Conservation (phyloP, 805 yeast species). For the Metschnikowia baotianmanensis region DNA sequence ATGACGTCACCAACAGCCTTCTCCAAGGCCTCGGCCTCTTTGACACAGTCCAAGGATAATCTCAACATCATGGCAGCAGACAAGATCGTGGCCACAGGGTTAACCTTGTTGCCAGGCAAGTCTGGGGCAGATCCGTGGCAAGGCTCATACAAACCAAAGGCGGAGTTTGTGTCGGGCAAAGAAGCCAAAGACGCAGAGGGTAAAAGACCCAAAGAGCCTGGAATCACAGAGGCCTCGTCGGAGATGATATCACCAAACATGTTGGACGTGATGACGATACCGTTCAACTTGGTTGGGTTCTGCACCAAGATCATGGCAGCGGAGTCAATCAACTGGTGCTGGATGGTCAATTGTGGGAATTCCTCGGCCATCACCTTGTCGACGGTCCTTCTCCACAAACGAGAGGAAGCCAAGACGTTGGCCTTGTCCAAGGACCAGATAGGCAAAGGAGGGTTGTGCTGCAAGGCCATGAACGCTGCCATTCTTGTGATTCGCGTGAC, state of each 20-base stretch:
- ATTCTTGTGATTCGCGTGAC: conserved; percentile 94
- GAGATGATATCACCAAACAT: conserved; percentile 99
- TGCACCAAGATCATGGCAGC: conserved; percentile 98
- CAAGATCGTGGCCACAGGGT: conserved; percentile 92
- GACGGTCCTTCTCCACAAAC: conserved; percentile 95
- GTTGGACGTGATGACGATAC: conserved; percentile 87
- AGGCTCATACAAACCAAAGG: conserved; percentile 96
- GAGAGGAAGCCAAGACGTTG: conserved; percentile 91
- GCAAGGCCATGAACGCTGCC: conserved; percentile 97
- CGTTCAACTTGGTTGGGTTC: conserved; percentile 87
- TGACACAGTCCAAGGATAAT: conserved; percentile 75
- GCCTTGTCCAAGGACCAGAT: conserved; percentile 97
- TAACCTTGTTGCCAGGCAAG: conserved; percentile 79
- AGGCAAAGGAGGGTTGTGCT: conserved; percentile 90
- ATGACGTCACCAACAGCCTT: conserved; percentile 80
- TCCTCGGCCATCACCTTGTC: conserved; percentile 80
- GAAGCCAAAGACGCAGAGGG: conserved; percentile 97
- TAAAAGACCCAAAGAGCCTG: conserved; percentile 92
- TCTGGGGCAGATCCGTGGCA: conserved; percentile 99
- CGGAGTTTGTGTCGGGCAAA: conserved; percentile 91
- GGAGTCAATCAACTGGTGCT: conserved; percentile 96
- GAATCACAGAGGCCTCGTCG: conserved; percentile 97
- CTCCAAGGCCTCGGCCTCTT: conserved; percentile 88
- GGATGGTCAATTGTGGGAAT: conserved; percentile 82
- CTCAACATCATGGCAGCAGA: conserved; percentile 98